Base-by-base conservation (phyloP, 306 rosid species). In the Astragalus glycyphyllos region DNA sequence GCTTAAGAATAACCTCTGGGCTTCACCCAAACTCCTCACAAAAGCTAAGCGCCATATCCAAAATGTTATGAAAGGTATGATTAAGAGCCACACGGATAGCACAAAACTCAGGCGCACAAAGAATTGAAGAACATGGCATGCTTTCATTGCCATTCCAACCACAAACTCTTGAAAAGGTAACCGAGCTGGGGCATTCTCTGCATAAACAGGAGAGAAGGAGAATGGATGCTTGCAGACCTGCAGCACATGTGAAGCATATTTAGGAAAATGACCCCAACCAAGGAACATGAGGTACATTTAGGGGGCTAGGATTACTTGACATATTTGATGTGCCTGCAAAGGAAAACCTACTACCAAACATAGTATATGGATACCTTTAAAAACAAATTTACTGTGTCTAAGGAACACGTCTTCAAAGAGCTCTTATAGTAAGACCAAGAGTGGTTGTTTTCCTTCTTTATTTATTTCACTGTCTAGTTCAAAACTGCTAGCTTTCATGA, bases 1-100 rank as follows among this genome's bases (percentile, higher is more conserved):
- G 70, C 96, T 91, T 34, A 95, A 75, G 84, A 95, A 91, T 80
- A 95, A 79, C 85, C 96, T 89, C 79, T 89, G 99, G 15, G 99
- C 96, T 80, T 91, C 99, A 62, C 92, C 96, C 58, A 91, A 86
- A 84, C 96, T 95, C 85, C 96, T 95, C 83, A 95, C 97, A 68
- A 95, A 91, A 80, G 99, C 97, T 80, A 95, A 77, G 78, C 99
- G 87, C 99, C 99, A 95, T 74, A 91, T 95, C 99, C 99, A 95
- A 79, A 95, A 95, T 15, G 99, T 95, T 81, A 95, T 89, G 65
- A 95, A 95, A 65, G 97, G 99, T 73, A 95, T 91, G 38, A 95
- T 95, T 62, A 95, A 86, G 69, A 95, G 96, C 99, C 99, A 95
- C 60, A 95, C 99, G 9, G 99, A 86, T 40, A 95, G 86, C 64